Evolutionary conservation across 805 yeast species (phyloP).

Genomic region (Starmerella floricola): DNA sequence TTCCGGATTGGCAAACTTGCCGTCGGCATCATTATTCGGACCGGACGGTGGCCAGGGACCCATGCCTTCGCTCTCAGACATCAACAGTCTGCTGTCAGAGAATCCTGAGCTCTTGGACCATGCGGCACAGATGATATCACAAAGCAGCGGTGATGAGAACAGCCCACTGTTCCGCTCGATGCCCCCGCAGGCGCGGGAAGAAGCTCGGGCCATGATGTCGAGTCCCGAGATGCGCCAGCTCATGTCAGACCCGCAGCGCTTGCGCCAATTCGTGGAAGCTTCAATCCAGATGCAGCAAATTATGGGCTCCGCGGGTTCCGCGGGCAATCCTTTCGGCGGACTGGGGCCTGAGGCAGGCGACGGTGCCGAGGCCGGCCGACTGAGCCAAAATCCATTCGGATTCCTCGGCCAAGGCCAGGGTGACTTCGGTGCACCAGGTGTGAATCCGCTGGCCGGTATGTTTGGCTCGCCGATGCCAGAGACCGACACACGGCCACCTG

Average conservation of each 20-base stretch:
- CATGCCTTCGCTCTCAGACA: slow-evolving; percentile 63
- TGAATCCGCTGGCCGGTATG: too few species aligned
- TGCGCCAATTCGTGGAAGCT: slow-evolving; percentile 72
- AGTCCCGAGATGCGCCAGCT: slow-evolving; percentile 70
- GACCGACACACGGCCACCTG: slow-evolving; percentile 61
- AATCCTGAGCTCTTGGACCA: slow-evolving; percentile 77
- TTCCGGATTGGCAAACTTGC: slow-evolving; percentile 84
- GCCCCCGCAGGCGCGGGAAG: slow-evolving; percentile 65
- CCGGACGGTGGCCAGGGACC: slow-evolving; percentile 87
- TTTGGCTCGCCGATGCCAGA: slow-evolving; percentile 15
- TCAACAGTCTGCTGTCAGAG: slow-evolving; percentile 57
- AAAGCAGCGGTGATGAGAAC: slow-evolving; percentile 32
- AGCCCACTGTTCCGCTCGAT: slow-evolving; percentile 86
- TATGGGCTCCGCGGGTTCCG: slow-evolving; percentile 27
- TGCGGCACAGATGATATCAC: slow-evolving; percentile 12
- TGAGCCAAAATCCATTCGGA: slow-evolving; percentile 2
- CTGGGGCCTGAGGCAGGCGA: slow-evolving; percentile 2
- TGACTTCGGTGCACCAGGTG: slow-evolving; percentile 4
- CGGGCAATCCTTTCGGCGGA: slow-evolving; percentile 24
- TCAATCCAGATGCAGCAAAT: slow-evolving; percentile 33
- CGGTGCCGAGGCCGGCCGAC: slow-evolving; percentile 5
- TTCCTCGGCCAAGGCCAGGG: slow-evolving; percentile 1
- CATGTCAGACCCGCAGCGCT: slow-evolving; percentile 71
- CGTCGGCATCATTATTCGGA: slow-evolving; percentile 79
- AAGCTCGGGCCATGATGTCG: slow-evolving; percentile 73